Percentiles rank a stretch among this genome's conserved stretches.
Evolutionary conservation across 192 early-diverging fungal genomes (phyloP).

Genomic region (Jimgerdemannia flammicorona): DNA sequence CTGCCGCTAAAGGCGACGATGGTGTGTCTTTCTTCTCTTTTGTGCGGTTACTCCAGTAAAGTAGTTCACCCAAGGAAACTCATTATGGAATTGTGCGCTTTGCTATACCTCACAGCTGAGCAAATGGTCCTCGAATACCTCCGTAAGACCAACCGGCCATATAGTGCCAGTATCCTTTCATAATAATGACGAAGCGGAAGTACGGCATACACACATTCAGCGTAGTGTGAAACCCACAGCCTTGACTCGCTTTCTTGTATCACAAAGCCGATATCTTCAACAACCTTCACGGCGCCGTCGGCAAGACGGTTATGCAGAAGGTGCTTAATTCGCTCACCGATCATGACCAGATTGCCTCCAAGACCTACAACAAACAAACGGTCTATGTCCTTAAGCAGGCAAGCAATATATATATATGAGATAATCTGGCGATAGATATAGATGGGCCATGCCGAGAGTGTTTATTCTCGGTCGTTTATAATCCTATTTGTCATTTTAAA

Average conservation of each 20-base stretch:
- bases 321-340: constrained; percentile 27
- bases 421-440: too few species aligned
- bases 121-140: constrained; percentile 41
- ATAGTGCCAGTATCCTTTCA: constrained; percentile 36
- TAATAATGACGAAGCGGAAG: neutral
- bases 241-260: neutral
- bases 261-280: constrained; percentile 36
- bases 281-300: constrained; percentile 35
- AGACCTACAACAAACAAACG: constrained; percentile 40
- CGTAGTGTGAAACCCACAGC: neutral
- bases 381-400: constrained; percentile 45
- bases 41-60: neutral
- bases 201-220: neutral
- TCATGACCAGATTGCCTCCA: constrained; percentile 26
- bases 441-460: too few species aligned
- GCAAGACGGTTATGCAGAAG: constrained; percentile 38
- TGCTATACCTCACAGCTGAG: constrained; percentile 20
- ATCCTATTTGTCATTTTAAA: neutral
- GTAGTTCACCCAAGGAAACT: neutral
- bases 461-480: neutral
- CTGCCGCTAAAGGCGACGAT: constrained; percentile 12
- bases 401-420: constrained; percentile 2
- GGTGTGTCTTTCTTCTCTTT: constrained; percentile 3
- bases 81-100: neutral
- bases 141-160: constrained; percentile 41